phyloP scores from a whole-genome alignment of 805 yeast genomes.

The Candida insectalens region DNA sequence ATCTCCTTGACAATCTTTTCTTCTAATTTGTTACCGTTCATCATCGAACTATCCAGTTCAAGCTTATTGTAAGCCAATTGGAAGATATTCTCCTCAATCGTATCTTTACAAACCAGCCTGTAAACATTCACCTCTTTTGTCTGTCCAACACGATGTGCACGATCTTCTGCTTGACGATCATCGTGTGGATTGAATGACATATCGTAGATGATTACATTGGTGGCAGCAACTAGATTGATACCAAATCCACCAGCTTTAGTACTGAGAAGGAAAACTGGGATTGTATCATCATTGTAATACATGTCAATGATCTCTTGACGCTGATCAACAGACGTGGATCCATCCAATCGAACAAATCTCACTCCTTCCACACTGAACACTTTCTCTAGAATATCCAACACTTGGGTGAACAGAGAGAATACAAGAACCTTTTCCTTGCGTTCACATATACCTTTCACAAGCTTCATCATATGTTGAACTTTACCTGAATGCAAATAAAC shows the following conservation, averaged over 20 bases:
- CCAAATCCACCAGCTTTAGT: conserved; percentile 99
- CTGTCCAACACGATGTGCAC: conserved; percentile 70
- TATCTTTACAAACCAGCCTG: conserved; percentile 58
- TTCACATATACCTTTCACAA: conserved; percentile 48
- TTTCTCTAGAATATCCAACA: conserved; percentile 77
- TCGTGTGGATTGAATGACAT: conserved; percentile 97
- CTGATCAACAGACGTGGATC: conserved; percentile 86
- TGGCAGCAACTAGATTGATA: conserved; percentile 91
- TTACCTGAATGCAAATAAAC: conserved; percentile 66
- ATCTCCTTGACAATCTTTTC: conserved; percentile 44
- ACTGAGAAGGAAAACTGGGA: conserved; percentile 80
- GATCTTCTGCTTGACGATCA: conserved; percentile 96
- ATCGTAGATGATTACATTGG: conserved; percentile 83
- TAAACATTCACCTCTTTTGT: conserved; percentile 60
- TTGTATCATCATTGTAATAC: conserved; percentile 70
- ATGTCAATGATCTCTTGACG: conserved; percentile 88
- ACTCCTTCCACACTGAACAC: conserved; percentile 55
- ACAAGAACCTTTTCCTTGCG: conserved; percentile 61
- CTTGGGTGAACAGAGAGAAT: conserved; percentile 89
- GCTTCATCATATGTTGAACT: conserved; percentile 41
- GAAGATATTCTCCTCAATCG: conserved; percentile 85
- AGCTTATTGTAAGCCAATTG: conserved; percentile 83
- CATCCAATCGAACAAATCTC: conserved; percentile 81
- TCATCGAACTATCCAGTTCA: conserved; percentile 66
- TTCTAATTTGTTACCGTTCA: conserved; percentile 36